Conservation (phyloP, 2,329 filamentous ascomycete genomes). For the Pseudocercospora vitis region DNA sequence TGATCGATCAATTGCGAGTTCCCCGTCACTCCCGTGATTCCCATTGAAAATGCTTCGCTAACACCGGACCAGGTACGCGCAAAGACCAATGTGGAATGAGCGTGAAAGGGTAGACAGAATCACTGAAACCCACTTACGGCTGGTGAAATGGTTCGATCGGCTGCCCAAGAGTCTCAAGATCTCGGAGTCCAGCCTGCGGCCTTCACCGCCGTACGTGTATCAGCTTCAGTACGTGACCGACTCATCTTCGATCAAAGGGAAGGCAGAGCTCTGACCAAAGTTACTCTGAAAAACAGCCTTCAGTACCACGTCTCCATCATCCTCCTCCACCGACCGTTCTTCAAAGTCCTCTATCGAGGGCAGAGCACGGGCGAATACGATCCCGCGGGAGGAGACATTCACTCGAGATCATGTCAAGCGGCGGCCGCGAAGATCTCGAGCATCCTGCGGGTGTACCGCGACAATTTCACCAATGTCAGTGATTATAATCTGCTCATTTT, state of each 20-base stretch:
- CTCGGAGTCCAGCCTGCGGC: not conserved
- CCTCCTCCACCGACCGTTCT: not conserved
- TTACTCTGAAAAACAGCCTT: not conserved
- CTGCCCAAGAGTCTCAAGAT: not conserved
- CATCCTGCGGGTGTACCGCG: not conserved
- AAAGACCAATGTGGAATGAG: not conserved
- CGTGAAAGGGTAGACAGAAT: not conserved
- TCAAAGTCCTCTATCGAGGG: not conserved
- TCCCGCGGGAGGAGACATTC: not conserved
- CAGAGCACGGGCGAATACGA: not conserved
- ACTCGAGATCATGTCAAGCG: not conserved
- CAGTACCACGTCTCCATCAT: not conserved
- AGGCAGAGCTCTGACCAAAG: not conserved
- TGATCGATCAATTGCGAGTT: not conserved
- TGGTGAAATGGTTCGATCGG: not conserved
- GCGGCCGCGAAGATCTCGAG: not conserved
- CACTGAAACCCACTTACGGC: not conserved
- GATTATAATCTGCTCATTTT: not conserved
- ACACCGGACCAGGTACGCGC: not conserved
- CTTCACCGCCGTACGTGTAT: not conserved
- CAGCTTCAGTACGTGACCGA: not conserved
- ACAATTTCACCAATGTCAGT: not conserved
- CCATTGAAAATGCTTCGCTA: not conserved
- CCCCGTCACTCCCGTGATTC: not conserved
- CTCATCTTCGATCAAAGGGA: too few species aligned